Evolutionary conservation across 2,329 filamentous ascomycete species (phyloP).

Genomic region (Meredithiella fracta): DNA sequence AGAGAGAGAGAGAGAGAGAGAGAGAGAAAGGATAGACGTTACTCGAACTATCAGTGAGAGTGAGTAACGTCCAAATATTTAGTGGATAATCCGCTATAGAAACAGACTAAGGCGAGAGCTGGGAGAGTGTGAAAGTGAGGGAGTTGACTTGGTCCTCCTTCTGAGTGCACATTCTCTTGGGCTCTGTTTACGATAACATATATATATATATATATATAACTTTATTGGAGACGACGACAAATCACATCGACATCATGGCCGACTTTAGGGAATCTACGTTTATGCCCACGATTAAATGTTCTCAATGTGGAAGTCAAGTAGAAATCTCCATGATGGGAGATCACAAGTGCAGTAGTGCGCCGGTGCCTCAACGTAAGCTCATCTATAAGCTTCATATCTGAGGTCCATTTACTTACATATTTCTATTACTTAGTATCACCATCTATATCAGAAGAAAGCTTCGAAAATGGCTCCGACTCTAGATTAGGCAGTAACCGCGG

Average conservation of each 20-base stretch:
- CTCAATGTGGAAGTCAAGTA: conserved; percentile 58
- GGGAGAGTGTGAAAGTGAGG: too few relatives aligned
- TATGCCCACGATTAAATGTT: conserved; percentile 77
- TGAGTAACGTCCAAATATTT: too few relatives aligned
- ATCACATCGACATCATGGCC: conserved; percentile 18
- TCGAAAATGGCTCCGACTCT: not conserved
- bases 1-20: not conserved
- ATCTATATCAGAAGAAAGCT: conserved; percentile 9
- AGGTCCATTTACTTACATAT: too few relatives aligned
- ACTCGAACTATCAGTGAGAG: too few relatives aligned
- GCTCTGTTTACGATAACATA: not conserved
- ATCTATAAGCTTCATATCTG: not conserved
- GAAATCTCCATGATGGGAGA: conserved; percentile 77
- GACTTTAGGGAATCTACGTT: conserved; percentile 46
- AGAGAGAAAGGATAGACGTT: not conserved
- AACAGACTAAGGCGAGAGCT: too few relatives aligned
- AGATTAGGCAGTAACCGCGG: conserved; percentile 8
- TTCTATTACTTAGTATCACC: conserved; percentile 9
- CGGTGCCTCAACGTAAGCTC: conserved; percentile 15
- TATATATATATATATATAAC: not conserved
- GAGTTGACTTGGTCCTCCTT: too few relatives aligned
- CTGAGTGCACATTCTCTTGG: too few relatives aligned
- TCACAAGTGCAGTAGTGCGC: conserved; percentile 43
- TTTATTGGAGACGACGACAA: not conserved
- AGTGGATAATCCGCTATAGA: too few relatives aligned